These are phyloP conservation scores for Patellifolia procumbens DNA, from an alignment of 179 eudicot genomes.

Conservation along the genomic window DNA sequence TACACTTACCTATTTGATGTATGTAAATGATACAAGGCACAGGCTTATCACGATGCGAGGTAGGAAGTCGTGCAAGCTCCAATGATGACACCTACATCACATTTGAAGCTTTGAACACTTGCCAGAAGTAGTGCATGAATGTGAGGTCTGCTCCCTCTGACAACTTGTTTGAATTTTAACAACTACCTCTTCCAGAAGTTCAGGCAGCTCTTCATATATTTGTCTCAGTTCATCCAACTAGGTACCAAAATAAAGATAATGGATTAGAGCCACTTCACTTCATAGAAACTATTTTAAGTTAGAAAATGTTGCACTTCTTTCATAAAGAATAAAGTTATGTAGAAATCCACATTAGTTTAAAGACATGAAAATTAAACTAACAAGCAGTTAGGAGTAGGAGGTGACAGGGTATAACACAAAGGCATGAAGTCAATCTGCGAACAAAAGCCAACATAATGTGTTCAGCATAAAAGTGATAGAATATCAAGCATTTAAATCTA, in stretches of 20 bases:
- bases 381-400: background rate
- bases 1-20: constrained; percentile 85
- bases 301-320: constrained; percentile 11
- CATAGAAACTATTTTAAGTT: too few species aligned
- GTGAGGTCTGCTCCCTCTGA: constrained; percentile 12
- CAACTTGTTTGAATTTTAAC: constrained; percentile 15
- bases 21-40: constrained; percentile 69
- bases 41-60: constrained; percentile 45
- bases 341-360: background rate
- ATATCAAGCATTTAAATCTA: constrained; percentile 18
- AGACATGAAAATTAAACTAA: background rate
- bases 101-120: constrained; percentile 14
- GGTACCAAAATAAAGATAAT: constrained; percentile 16
- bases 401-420: background rate
- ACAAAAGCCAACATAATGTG: background rate
- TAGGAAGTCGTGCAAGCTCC: constrained; percentile 90
- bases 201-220: constrained; percentile 96
- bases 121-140: constrained; percentile 14
- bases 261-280: constrained; percentile 9
- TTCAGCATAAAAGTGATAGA: constrained; percentile 11
- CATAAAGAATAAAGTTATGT: background rate
- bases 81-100: constrained; percentile 66
- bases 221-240: constrained; percentile 98
- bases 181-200: constrained; percentile 86
- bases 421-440: constrained; percentile 3